Conservation (phyloP, 2,329 filamentous ascomycete genomes). For the Penicillium brasilianum region DNA sequence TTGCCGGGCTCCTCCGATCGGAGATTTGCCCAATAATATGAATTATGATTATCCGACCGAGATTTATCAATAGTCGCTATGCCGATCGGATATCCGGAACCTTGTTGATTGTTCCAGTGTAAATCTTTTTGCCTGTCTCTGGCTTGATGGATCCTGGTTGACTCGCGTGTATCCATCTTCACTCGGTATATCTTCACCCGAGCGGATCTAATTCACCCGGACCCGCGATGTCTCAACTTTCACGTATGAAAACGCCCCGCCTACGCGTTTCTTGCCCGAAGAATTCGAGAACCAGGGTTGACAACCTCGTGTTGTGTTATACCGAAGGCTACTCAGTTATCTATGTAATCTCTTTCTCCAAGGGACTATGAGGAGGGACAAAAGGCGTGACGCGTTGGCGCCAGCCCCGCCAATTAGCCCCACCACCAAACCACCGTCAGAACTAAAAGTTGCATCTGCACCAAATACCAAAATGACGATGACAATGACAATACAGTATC, state of each 20-base stretch:
- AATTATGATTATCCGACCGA: background rate
- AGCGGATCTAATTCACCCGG: background rate
- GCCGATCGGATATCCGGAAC: constrained; percentile 1
- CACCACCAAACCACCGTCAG: background rate
- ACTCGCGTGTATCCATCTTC: background rate
- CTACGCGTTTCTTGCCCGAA: background rate
- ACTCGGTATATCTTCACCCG: constrained; percentile 1
- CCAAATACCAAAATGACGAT: background rate
- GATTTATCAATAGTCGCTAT: no score
- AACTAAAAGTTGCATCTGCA: background rate
- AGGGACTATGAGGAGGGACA: background rate
- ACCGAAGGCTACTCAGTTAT: background rate
- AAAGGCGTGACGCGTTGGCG: background rate
- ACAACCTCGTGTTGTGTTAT: background rate
- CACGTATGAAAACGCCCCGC: background rate
- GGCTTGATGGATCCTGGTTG: background rate
- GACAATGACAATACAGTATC: background rate
- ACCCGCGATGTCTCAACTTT: background rate
- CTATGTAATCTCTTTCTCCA: background rate
- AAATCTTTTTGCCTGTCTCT: background rate
- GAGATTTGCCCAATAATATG: background rate
- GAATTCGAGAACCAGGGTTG: background rate
- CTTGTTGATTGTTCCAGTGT: background rate
- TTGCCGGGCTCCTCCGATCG: background rate
- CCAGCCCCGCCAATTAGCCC: background rate